Percentiles rank a stretch among this genome's conserved stretches.
phyloP scores from a whole-genome alignment of 2,329 filamentous ascomycete species.

The Pseudohalonectria lignicola region DNA sequence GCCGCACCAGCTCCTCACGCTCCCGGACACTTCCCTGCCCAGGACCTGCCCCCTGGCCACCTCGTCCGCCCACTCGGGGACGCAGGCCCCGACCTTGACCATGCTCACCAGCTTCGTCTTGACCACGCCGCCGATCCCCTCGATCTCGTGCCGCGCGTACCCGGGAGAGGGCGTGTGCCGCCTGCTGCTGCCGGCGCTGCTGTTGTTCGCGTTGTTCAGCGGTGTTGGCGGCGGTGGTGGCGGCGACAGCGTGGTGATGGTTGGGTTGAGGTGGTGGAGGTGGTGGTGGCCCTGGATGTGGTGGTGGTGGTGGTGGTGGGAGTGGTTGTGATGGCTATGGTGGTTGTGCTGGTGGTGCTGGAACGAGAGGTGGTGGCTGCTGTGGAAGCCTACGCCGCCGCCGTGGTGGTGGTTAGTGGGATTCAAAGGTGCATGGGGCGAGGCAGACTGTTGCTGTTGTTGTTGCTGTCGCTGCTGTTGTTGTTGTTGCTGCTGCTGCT shows the following conservation, averaged over 20 bases:
- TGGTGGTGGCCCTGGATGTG: neutral
- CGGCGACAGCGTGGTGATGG: conserved; percentile 7
- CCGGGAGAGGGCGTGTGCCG: conserved; percentile 40
- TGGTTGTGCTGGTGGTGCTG: no score
- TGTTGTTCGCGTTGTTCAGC: neutral
- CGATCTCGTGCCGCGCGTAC: conserved; percentile 79
- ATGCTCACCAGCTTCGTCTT: conserved; percentile 82
- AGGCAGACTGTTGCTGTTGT: neutral
- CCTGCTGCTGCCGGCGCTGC: neutral
- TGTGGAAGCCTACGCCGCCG: neutral
- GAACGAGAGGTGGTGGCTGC: no score
- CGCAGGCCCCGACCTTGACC: conserved; percentile 70
- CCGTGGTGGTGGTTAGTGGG: no score
- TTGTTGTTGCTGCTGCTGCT: conserved; percentile 11
- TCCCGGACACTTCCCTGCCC: conserved; percentile 56
- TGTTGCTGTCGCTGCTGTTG: conserved; percentile 4
- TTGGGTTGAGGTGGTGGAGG: neutral
- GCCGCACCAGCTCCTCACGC: conserved; percentile 74
- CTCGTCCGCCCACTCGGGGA: conserved; percentile 79
- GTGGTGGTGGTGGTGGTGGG: neutral
- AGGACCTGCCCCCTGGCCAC: conserved; percentile 52
- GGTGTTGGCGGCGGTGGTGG: conserved; percentile 1
- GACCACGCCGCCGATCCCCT: conserved; percentile 78
- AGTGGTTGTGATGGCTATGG: neutral
- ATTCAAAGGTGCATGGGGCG: no score